Conservation (phyloP, 1,284 basidiomycete genomes). For the Marasmius tenuissimus region DNA sequence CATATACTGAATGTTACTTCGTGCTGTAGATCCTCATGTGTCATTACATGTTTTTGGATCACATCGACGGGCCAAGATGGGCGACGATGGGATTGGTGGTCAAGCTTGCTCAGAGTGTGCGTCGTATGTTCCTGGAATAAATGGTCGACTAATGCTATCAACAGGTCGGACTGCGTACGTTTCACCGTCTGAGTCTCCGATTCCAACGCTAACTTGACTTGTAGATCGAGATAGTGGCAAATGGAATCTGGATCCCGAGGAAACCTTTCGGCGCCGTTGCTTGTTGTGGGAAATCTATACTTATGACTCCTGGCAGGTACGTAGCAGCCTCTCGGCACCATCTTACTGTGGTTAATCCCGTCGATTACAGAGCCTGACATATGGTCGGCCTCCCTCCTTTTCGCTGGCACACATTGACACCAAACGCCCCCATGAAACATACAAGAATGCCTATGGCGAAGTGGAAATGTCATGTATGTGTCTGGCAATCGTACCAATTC, state of each 20-base stretch:
- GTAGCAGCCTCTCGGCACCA: constrained; percentile 11
- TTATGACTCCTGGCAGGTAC: constrained; percentile 71
- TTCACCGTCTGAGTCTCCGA: not conserved
- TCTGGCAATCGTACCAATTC: not conserved
- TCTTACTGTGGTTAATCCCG: not conserved
- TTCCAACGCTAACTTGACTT: not conserved
- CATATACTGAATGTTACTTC: constrained; percentile 19
- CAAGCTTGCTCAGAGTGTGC: constrained; percentile 67
- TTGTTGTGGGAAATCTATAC: constrained; percentile 66
- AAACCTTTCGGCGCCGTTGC: constrained; percentile 60
- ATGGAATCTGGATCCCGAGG: constrained; percentile 60
- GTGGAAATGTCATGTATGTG: constrained; percentile 65
- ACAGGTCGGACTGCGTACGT: constrained; percentile 67
- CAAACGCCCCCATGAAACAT: constrained; percentile 52
- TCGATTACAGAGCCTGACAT: constrained; percentile 59
- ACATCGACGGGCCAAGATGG: constrained; percentile 67
- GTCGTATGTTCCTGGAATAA: constrained; percentile 26
- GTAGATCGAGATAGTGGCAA: constrained; percentile 67
- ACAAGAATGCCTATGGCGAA: constrained; percentile 49
- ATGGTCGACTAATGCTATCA: constrained; percentile 5
- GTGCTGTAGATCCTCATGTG: constrained; percentile 59
- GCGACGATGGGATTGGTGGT: constrained; percentile 66
- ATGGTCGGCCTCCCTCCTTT: constrained; percentile 66
- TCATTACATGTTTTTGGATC: constrained; percentile 68
- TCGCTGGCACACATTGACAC: constrained; percentile 60